These are phyloP conservation scores for Termitomyces sp. DNA, from an alignment of 768 basidiomycete species.

Conservation along the genomic window DNA sequence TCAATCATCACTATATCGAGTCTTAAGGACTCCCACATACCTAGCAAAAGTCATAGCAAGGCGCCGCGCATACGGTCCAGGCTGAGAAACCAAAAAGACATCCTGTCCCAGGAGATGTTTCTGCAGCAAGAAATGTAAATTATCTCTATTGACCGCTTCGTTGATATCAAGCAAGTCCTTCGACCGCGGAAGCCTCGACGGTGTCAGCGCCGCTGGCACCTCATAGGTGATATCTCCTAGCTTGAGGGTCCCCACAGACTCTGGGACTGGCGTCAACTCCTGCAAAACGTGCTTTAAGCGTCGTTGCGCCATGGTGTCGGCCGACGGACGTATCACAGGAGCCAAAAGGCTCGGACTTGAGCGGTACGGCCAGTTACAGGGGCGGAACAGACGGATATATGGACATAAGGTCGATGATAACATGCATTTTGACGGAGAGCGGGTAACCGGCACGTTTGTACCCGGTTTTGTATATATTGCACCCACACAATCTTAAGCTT, in stretches of 20 bases:
- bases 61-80: constrained; percentile 60
- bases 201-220: constrained; percentile 40
- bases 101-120: constrained; percentile 66
- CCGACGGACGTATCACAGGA: not conserved
- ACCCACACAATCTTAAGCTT: not conserved
- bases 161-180: constrained; percentile 42
- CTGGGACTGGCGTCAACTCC: constrained; percentile 33
- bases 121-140: constrained; percentile 61
- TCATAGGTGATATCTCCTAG: constrained; percentile 53
- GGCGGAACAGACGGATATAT: constrained; percentile 3
- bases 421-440: constrained; percentile 11
- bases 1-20: not conserved
- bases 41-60: constrained; percentile 60
- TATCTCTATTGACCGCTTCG: constrained; percentile 48
- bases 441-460: constrained; percentile 3
- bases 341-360: not conserved
- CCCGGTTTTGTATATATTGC: not conserved
- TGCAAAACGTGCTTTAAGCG: constrained; percentile 45
- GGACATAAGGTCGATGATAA: constrained; percentile 8
- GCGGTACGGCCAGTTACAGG: not conserved
- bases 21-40: constrained; percentile 18
- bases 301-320: constrained; percentile 28
- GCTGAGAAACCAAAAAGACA: constrained; percentile 59
- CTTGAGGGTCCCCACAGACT: constrained; percentile 46
- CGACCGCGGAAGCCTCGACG: constrained; percentile 42